Base-by-base conservation (phyloP, 352 stramenopile genomes). In the Phytophthora constricta region DNA sequence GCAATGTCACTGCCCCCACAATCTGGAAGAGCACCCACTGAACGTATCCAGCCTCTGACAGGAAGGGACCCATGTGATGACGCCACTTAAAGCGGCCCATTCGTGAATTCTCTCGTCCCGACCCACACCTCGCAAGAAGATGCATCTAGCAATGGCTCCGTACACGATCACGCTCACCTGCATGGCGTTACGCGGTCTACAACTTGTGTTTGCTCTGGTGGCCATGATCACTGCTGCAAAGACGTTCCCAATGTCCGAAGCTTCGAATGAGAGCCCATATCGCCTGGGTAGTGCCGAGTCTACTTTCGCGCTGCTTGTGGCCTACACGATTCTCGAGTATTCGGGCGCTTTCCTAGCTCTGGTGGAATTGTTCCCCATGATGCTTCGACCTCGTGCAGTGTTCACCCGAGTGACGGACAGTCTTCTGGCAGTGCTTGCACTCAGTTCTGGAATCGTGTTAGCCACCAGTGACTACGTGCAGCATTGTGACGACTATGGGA, bases 361-460 rank as follows among this genome's bases (percentile, higher is more conserved):
- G 0, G 56, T 77, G 10, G 72, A 87, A 31, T 39, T 84, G 3
- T 76, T 79, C 45, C 69, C 65, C 7, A 42, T 83, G 39, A 63
- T 72, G 5, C 25, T 65, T 2, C 67, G 77, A 25, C 77, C 77
- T 26, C 47, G 56, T 34, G 45, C 66, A 20, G 25, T 65, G 14
- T 26, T 86, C 23, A 72, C 68, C 7, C 75, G 70, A 42, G 19
- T 28, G 14, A 41, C 72, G 19, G 79, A 90, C 43, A 31, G 5
- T 26, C 33, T 80, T 0, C 25, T 87, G 19, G 54, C 59, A 16
- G 19, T 70, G 17, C 34, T 82, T 14, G 66, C 74, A 19, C 39
- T 87, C 9, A 63, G 25, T 37, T 67, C 67, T 8, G 72, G 68
- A 1, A 42, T 82, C 17, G 61, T 58, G 10, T 58, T 87, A 43